Percentiles rank a stretch among this genome's conserved stretches.
These are phyloP conservation scores for Wallemia mellicola DNA, from an alignment of 1,284 basidiomycete genomes.

Conservation along the genomic window DNA sequence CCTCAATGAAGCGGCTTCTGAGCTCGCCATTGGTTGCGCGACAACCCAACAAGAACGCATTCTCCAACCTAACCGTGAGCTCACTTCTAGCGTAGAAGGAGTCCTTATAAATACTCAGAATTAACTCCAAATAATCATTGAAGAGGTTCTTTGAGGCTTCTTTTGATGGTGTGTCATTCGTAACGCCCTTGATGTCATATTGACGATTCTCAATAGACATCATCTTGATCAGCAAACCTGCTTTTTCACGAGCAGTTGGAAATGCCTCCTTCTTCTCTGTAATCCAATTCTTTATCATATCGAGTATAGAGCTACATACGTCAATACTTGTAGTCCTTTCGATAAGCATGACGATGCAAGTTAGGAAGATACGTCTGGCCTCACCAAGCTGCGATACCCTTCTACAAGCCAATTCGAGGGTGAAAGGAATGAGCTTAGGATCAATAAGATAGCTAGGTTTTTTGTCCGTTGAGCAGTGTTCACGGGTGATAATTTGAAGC, in stretches of 20 bases:
- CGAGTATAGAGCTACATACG: constrained; percentile 61
- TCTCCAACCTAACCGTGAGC: constrained; percentile 72
- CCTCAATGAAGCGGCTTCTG: constrained; percentile 62
- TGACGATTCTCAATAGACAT: constrained; percentile 44
- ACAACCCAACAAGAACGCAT: constrained; percentile 76
- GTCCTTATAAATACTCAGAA: constrained; percentile 82
- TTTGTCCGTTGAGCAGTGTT: neutral
- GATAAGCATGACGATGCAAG: constrained; percentile 41
- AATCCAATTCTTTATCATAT: constrained; percentile 67
- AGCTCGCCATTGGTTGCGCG: constrained; percentile 49
- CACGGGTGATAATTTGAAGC: constrained; percentile 15
- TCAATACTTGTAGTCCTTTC: constrained; percentile 66
- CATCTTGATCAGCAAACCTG: constrained; percentile 70
- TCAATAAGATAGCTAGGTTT: neutral
- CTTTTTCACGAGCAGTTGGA: constrained; percentile 89
- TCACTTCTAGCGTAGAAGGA: constrained; percentile 64
- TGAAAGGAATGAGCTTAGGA: constrained; percentile 6
- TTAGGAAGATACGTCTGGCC: constrained; percentile 25
- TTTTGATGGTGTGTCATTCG: neutral
- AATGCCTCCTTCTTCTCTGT: constrained; percentile 51
- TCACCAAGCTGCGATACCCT: constrained; percentile 24
- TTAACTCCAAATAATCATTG: constrained; percentile 58
- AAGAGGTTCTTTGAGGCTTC: constrained; percentile 22
- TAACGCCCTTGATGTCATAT: constrained; percentile 19
- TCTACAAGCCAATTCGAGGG: constrained; percentile 22